Conservation (phyloP, 805 yeast species). For the Schwanniomyces sp. region DNA sequence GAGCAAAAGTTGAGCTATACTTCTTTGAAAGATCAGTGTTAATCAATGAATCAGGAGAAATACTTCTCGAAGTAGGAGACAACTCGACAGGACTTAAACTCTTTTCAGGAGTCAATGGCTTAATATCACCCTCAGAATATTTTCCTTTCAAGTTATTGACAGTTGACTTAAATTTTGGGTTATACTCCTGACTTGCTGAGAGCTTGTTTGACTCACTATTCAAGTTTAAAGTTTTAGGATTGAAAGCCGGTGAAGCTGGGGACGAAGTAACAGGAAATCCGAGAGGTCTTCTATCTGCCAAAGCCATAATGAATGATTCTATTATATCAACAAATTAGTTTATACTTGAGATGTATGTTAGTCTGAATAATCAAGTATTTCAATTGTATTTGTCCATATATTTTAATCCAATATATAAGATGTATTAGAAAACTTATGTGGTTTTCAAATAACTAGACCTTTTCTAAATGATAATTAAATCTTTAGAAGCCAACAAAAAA, state of each 20-base stretch:
- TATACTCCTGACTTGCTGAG: conserved; percentile 8
- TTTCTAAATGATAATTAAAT: conserved; percentile 2
- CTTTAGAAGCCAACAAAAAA: neutral
- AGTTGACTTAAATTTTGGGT: conserved; percentile 12
- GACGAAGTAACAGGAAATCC: conserved; percentile 51
- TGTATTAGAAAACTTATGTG: neutral
- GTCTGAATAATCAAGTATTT: neutral
- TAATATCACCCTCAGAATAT: conserved; percentile 13
- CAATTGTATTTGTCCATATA: conserved; percentile 1
- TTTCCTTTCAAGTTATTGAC: conserved; percentile 15
- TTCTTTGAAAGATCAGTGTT: conserved; percentile 18
- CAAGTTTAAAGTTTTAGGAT: conserved; percentile 25
- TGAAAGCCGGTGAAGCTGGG: conserved; percentile 45
- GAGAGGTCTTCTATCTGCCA: conserved; percentile 66
- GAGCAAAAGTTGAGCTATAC: conserved; percentile 6
- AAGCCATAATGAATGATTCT: conserved; percentile 47
- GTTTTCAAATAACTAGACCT: neutral
- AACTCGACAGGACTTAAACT: conserved; percentile 28
- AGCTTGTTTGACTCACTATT: conserved; percentile 7
- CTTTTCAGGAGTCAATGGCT: conserved; percentile 23
- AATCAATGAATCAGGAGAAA: conserved; percentile 45
- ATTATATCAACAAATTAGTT: neutral
- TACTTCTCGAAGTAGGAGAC: conserved; percentile 39
- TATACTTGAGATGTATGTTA: neutral
- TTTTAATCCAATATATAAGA: neutral